Base-by-base conservation (phyloP, 1,284 basidiomycete species). In the Inonotus hispidus region DNA sequence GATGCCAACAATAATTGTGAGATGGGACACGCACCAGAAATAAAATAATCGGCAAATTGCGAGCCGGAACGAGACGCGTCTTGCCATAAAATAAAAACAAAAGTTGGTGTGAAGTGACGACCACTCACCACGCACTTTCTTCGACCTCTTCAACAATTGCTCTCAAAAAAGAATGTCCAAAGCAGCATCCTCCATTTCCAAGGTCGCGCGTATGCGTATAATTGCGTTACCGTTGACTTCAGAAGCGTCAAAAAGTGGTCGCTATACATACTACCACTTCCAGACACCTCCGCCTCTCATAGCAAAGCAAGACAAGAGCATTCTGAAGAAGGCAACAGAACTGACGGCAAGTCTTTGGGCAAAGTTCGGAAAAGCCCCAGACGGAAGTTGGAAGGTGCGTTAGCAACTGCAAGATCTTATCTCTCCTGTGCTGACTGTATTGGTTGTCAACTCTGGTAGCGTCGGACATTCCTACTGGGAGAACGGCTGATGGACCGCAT, bases 381-480 rank as follows among this genome's bases (percentile, higher is more conserved):
- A 83, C 59, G 82, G 80, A 11, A 81, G 77, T 60, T 91, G 88
- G 88, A 85, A 85, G 81, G 88, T 87, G 61, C 5, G 75, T 50
- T 64, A 27, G 8, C 11, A 25, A 35, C 29, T 62, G n/a, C 38
- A 35, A 4, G 57, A 56, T 49, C n/a, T n/a, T n/a, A n/a, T 37
- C 60, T 8, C 37, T 53, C 39, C 59, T 19, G 32, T 49, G 19
- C 37, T 29, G 29, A 46, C 52, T 35, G 5, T 19, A 53, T 47
- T 37, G 29, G 3, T 58, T 59, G 54, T 27, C 63, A 7, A 47
- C 53, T 8, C 54, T 16, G 38, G 10, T 35, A 68, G 66, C 53
- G 57, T 16, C 56, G 63, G 21, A 73, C 81, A 10, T 88, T 83
- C 68, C 73, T 79, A 63, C 75, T 78, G 46, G 89, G 88, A 35